Evolutionary conservation across 2,329 filamentous ascomycete species (phyloP).

Genomic region (Neofusicoccum laricinum): DNA sequence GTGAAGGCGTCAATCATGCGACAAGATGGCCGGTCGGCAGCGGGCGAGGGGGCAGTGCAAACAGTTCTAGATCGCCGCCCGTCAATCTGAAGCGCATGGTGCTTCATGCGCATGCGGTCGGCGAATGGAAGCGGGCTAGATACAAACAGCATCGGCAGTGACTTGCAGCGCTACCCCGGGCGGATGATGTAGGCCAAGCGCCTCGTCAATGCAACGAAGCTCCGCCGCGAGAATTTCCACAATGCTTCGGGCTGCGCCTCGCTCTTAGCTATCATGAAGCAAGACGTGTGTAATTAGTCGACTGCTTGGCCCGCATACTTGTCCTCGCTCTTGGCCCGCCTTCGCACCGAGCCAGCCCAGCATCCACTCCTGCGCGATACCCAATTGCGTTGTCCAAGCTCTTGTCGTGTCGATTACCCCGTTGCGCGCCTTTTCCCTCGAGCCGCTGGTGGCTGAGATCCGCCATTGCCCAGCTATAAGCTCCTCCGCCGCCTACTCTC

Average conservation of each 20-base stretch:
- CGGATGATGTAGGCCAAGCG: constrained; percentile 5
- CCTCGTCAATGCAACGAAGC: constrained; percentile 2
- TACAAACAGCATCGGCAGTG: not conserved
- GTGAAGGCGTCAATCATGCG: not conserved
- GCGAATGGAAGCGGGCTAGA: not conserved
- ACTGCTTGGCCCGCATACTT: not conserved
- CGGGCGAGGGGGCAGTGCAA: constrained; percentile 14
- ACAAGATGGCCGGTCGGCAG: not conserved
- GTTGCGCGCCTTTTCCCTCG: not conserved
- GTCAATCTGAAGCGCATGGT: constrained; percentile 1
- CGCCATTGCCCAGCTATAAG: not conserved
- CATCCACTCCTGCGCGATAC: not conserved
- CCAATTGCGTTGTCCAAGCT: not conserved
- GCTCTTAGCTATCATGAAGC: not conserved
- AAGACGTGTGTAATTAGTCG: not conserved
- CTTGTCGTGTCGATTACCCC: not conserved
- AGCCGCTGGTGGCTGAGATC: not conserved
- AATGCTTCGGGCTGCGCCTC: not conserved
- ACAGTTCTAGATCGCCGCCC: constrained; percentile 5
- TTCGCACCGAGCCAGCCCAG: not conserved
- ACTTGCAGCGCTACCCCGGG: not conserved
- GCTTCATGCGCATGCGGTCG: not conserved
- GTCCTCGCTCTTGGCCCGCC: not conserved
- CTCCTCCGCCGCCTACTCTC: not conserved
- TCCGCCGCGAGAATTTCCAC: not conserved